Evolutionary conservation across 2,329 filamentous ascomycete genomes (phyloP), one percentile per base, ranked within the genome.

Genomic region (Monilinia vaccinii-corymbosi): DNA sequence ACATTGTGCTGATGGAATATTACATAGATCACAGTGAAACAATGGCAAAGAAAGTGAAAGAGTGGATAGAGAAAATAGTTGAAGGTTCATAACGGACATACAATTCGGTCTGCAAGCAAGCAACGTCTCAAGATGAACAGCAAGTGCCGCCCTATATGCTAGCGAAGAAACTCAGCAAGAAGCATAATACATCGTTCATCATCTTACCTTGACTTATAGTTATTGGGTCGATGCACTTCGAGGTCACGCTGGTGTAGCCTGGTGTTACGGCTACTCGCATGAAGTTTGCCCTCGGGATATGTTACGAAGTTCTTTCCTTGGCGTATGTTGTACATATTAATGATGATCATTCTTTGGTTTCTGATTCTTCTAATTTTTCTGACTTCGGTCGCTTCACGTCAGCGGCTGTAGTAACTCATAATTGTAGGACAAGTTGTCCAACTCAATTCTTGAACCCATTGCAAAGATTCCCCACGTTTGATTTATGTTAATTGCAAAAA

Each of bases 21-120:
- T 8, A 44, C 8, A 55, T 42, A 78, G 76, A 74, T 32, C 74
- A 81, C 58, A 79, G 78, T 57, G 77, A 81, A 62, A 68, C 68
- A 1, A 76, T 82, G 10, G 79, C 79, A 1, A 74, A 78, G 60
- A 80, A 77, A 66, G 77, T 78, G 7, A 71, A 67, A 46, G 38
- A 61, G 0, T 81, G 71, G 71, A 64, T 73, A 23, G 53, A 64
- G 3, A 62, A 62, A 10, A 68, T 72, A 36, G 59, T 68, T 3
- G 55, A 32, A 36, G n/a, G 23, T 34, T 23, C 40, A 23, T 56
- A 28, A 60, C n/a, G 44, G 4, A 44, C 7, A 7, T 23, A 8
- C 11, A 44, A 3, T 16, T 2, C 2, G n/a, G 18, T 21, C 25
- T 32, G n/a, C 13, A 53, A 21, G 40, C 4, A 5, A 40, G 25